Base-by-base conservation (phyloP, 2,329 filamentous ascomycete genomes). In the Trichoderma aggressivum region DNA sequence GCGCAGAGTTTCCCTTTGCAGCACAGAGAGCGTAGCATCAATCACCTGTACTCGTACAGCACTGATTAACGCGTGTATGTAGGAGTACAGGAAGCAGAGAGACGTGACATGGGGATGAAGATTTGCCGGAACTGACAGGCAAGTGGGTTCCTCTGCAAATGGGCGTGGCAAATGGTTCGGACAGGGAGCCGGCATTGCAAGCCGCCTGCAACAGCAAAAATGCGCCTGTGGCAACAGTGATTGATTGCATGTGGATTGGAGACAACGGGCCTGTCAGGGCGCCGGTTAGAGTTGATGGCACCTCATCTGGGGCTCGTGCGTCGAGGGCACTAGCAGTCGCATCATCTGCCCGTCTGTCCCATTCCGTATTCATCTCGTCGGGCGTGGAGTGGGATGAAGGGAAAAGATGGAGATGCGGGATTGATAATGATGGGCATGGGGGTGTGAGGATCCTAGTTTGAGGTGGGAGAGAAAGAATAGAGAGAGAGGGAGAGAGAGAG, bases 51-150 rank as follows among this genome's bases (percentile, higher is more conserved):
- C 4, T 21, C n/a, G n/a, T n/a, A n/a, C n/a, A n/a, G 43, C 43
- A 50, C n/a, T 50, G 24, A 50, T 50, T 50, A 50, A 50, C n/a
- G 43, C 12, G n/a, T 50, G 43, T 55, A 28, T 39, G 36, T n/a
- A n/a, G n/a, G n/a, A 7, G 36, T 43, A 18, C 36, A 18, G 36
- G 0, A 18, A 18, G 36, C 3, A 43, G 16, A n/a, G 16, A 43
- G 39, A 43, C 39, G 18, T n/a, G 39, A 43, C 39, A 34, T 50
- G 65, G 39, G 65, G 65, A 26, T 68, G 56, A 53, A 56, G 65
- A 68, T 68, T 47, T 68, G 56, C 65, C 65, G 65, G 65, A 68
- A 68, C 56, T 68, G 65, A 68, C 65, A 68, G 65, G 65, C 65
- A 68, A 68, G 55, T 68, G 55, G 65, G 39, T 24, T 50, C n/a